Evolutionary conservation across 306 rosid species (phyloP).

Genomic region (Lagenaria siceraria): DNA sequence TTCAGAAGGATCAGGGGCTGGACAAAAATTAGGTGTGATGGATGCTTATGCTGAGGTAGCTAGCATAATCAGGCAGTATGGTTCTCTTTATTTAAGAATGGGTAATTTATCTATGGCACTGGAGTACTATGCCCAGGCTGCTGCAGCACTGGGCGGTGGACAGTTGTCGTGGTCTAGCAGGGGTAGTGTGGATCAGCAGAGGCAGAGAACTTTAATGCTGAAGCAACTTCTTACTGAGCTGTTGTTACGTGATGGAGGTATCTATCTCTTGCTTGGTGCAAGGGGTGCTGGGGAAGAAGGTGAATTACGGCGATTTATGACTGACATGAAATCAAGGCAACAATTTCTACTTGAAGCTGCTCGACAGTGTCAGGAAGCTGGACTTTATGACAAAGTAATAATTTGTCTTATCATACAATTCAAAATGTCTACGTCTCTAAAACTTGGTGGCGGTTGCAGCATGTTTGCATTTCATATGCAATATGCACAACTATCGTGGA

Average conservation of each 20-base stretch:
- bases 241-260: conserved; percentile 74
- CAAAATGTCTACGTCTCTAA: neutral
- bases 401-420: neutral
- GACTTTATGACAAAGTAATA: conserved; percentile 77
- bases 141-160: conserved; percentile 97
- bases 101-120: conserved; percentile 64
- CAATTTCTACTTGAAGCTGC: conserved; percentile 93
- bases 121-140: conserved; percentile 93
- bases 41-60: conserved; percentile 90
- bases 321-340: conserved; percentile 60
- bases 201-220: conserved; percentile 92
- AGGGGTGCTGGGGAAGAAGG: conserved; percentile 97
- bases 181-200: conserved; percentile 72
- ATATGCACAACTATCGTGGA: neutral
- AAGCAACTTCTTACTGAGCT: conserved; percentile 90
- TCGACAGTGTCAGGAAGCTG: conserved; percentile 83
- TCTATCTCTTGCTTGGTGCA: conserved; percentile 78
- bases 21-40: conserved; percentile 76
- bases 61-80: conserved; percentile 73
- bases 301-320: conserved; percentile 66
- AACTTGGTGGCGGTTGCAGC: conserved; percentile 1
- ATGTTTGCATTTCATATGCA: neutral
- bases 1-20: conserved; percentile 64
- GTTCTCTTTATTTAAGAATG: conserved; percentile 63
- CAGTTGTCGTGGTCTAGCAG: conserved; percentile 80